Base-by-base conservation (phyloP, 331 rosid genomes). In the Cydonia oblonga region DNA sequence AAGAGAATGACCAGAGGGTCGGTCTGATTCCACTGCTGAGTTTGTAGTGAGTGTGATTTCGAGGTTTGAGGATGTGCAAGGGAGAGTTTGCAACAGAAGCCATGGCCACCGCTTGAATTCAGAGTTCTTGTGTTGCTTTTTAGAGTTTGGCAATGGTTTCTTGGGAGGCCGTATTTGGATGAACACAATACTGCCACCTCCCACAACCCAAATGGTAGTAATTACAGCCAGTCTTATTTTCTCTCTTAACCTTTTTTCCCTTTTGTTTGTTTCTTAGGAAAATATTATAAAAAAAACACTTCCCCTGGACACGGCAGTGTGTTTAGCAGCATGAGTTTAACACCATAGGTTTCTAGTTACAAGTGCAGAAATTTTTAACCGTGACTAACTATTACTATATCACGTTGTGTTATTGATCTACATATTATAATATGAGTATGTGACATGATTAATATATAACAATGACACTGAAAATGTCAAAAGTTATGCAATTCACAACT, bases 41-140 rank as follows among this genome's bases (percentile, higher is more conserved):
- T 58, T 62, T 69, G 15, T 60, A 51, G 18, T 38, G 61, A 57
- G 73, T 70, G 70, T 66, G 60, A 28, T 29, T 67, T 11, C 78
- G 64, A 23, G 83, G 79, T 81, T 80, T 56, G 42, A 83, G 71
- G 67, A 81, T 68, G 83, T 70, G 70, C 13, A 80, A 78, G 72
- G 82, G 78, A 68, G 73, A 68, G 26, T 29, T 81, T 54, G 78
- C 51, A 22, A 76, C 26, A 69, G 85, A 82, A 85, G 86, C 83
- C 78, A 85, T 83, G 69, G 84, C 70, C 72, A 73, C 54, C 18
- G 30, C 66, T 53, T 2, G n/a, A 32, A 19, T 30, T 62, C 25
- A 22, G 51, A n/a, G 25, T 24, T 33, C 40, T 24, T 62, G 33
- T 5, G 24, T 13, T 40, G 12, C 53, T 70, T 7, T 30, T 16